Base-by-base conservation (phyloP, 148 eudicot species). In the Suaeda aralocaspica region DNA sequence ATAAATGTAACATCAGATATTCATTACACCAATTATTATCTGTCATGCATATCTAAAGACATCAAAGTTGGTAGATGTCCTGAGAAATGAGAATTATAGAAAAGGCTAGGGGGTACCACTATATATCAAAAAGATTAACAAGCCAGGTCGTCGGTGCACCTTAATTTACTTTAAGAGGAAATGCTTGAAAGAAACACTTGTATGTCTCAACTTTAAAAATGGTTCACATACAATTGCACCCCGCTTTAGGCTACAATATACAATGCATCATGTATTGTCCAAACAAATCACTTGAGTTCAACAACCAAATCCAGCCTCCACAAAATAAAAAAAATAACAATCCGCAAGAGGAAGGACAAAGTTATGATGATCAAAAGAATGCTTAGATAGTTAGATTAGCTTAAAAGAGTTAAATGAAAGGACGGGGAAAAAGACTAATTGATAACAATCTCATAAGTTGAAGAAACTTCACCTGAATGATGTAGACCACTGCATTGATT, bases 401-500 rank as follows among this genome's bases (percentile, higher is more conserved):
- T 16, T 44, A 10, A 64, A 16, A 22, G 34, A n/a, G n/a, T n/a
- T n/a, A n/a, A n/a, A n/a, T n/a, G n/a, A n/a, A n/a, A 24, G 29
- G 18, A 12, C 5, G 41, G 41, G 48, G 8, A 66, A 42, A 34
- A 58, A 22, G 2, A 4, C 1, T n/a, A 10, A 11, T 56, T 18
- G 5, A 64, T 14, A 51, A 59, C 18, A 51, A 6, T 49, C 59
- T 49, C 33, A 36, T 41, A 57, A 16, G 31, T 18, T 12, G 31
- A 77, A 61, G 73, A 69, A 51, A 50, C 30, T 70, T 83, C 74
- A 92, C 98, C 98, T 93, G 98, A 78, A 93, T 73, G 30, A 78
- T 72, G 74, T 93, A 93, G 25, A 93, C 91, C 55, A 87, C 80
- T 7, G 88, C 92, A 83, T 93, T 93, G 51, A 93, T 84, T 46